A percentile compares a stretch with the other conserved stretches of the same genome.
phyloP scores from a whole-genome alignment of 2,329 filamentous ascomycete species.

The Colletotrichum viniferum region DNA sequence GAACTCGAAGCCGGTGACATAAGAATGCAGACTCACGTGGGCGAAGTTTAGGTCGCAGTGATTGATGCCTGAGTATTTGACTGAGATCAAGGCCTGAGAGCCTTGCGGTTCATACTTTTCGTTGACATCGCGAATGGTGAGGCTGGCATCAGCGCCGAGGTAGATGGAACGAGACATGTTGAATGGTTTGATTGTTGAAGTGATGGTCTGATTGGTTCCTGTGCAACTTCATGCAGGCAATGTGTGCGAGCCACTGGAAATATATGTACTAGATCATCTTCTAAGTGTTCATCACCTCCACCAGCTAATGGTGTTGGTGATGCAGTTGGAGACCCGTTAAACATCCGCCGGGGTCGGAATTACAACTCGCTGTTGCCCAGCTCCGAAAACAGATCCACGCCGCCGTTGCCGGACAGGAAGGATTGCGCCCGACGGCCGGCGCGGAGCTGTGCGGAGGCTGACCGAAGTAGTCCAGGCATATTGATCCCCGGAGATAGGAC shows the following conservation, averaged over 20 bases:
- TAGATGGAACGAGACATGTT: background rate
- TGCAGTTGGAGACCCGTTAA: background rate
- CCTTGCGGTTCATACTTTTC: background rate
- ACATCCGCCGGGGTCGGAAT: background rate
- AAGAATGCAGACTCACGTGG: background rate
- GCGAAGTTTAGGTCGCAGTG: slow-evolving; percentile 1
- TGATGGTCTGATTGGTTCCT: background rate
- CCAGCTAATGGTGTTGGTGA: background rate
- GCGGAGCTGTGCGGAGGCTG: background rate
- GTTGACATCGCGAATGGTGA: background rate
- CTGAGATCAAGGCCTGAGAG: background rate
- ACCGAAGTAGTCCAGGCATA: background rate
- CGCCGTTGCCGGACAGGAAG: background rate
- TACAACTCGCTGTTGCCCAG: background rate
- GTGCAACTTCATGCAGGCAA: background rate
- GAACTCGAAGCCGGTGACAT: background rate
- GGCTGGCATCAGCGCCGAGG: background rate
- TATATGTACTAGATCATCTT: background rate
- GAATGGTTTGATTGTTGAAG: background rate
- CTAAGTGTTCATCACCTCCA: background rate
- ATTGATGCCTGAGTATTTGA: background rate
- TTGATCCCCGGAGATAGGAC: background rate
- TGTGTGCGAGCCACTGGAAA: background rate
- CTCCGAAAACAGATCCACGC: background rate
- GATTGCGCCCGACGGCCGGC: background rate